phyloP scores from a whole-genome alignment of 2,329 filamentous ascomycete species.

The Botryotinia globosa region DNA sequence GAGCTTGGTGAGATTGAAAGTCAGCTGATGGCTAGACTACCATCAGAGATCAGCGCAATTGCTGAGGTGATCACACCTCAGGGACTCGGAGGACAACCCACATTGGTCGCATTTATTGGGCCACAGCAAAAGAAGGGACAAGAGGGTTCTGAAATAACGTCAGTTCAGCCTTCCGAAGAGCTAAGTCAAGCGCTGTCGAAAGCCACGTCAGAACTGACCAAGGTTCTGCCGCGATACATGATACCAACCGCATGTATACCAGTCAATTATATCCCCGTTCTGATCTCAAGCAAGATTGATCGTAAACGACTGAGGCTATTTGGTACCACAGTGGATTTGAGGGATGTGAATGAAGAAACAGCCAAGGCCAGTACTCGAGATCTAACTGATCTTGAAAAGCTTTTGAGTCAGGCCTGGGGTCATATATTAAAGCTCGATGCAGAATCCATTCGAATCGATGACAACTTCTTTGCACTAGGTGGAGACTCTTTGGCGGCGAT shows the following conservation, averaged over 20 bases:
- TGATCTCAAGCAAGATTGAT: conserved; percentile 39
- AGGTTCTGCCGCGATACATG: conserved; percentile 40
- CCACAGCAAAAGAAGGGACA: not conserved
- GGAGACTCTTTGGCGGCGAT: conserved; percentile 42
- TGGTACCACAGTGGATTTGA: conserved; percentile 11
- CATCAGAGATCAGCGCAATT: conserved; percentile 36
- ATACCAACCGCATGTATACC: conserved; percentile 39
- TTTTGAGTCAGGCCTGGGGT: conserved; percentile 25
- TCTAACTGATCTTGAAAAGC: conserved; percentile 19
- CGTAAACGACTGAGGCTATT: conserved; percentile 40
- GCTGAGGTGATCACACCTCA: conserved; percentile 39
- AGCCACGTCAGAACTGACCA: conserved; percentile 29
- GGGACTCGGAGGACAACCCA: conserved; percentile 34
- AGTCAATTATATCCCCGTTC: conserved; percentile 35
- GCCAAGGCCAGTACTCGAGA: not conserved
- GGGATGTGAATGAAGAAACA: conserved; percentile 7
- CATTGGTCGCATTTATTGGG: conserved; percentile 23
- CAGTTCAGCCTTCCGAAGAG: conserved; percentile 10
- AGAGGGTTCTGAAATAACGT: conserved; percentile 4
- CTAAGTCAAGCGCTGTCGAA: conserved; percentile 13
- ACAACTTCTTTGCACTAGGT: conserved; percentile 43
- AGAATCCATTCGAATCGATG: conserved; percentile 26
- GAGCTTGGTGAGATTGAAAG: conserved; percentile 55
- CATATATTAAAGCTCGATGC: conserved; percentile 25
- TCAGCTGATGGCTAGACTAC: conserved; percentile 41